Evolutionary conservation across 352 stramenopile genomes (phyloP), one percentile per base, ranked within the genome.

Genomic region (Globisporangium emineosum): DNA sequence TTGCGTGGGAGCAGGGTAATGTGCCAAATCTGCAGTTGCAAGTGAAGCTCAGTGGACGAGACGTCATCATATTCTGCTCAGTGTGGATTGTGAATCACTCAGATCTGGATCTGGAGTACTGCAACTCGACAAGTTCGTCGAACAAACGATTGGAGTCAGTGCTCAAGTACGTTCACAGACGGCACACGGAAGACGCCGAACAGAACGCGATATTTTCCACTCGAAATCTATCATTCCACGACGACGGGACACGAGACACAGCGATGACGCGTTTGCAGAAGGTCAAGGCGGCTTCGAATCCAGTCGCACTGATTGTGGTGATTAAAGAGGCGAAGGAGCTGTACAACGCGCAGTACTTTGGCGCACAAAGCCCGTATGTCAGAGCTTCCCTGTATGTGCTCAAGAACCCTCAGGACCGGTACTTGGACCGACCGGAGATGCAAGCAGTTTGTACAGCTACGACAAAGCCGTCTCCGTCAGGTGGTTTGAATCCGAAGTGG

Each of bases 81-180:
- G 81, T 96, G 5, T 96, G 88, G 88, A 87, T 96, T 62, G 86
- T 96, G 13, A 96, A 96, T 35, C 88, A 96, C 62, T 89, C 84
- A 19, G 83, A 85, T 43, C 69, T 96, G 10, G 80, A 93, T 64
- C 67, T 96, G 32, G 88, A 94, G 61, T 96, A 96, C 66, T 96
- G 88, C 49, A 90, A 88, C 57, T 88, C 84, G 45, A 81, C 77
- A 37, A 94, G 84, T 51, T 88, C 79, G n/a, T 94, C 86, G 33
- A 75, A 72, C 29, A 77, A 86, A 55, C 72, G 79, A 30, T 68
- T 96, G 45, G 86, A 94, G 42, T 77, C 65, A 8, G 73, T 88
- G n/a, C 67, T 84, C 7, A 82, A 79, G 59, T 96, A 94, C 69
- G 78, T 94, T 4, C 88, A 96, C 59, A 78, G 72, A 6, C 76